Evolutionary conservation across 441 rosid genomes (phyloP).

Genomic region (Dalechampia spathulata): DNA sequence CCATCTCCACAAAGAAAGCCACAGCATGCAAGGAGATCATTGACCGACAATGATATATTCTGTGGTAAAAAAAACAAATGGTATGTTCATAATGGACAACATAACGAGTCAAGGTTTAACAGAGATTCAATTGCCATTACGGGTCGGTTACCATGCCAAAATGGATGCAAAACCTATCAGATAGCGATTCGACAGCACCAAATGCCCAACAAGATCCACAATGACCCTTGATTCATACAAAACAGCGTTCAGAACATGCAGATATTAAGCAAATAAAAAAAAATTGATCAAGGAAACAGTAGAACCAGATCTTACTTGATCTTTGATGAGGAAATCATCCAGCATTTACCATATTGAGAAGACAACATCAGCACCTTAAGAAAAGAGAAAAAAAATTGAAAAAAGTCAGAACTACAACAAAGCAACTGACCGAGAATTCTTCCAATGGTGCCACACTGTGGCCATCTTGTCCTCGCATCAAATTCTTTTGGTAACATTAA

Average conservation of each 20-base stretch:
- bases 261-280: neutral
- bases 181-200: constrained; percentile 87
- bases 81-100: neutral
- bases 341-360: constrained; percentile 20
- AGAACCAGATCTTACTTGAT: constrained; percentile 43
- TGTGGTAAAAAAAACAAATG: constrained; percentile 30
- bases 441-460: constrained; percentile 63
- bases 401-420: constrained; percentile 4
- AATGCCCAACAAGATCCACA: constrained; percentile 99
- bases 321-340: constrained; percentile 30
- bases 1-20: constrained; percentile 91
- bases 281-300: neutral
- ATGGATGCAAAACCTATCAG: constrained; percentile 91
- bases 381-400: neutral
- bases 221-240: constrained; percentile 59
- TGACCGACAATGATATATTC: constrained; percentile 82
- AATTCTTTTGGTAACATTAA: constrained; percentile 58
- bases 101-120: neutral
- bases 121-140: neutral
- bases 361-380: constrained; percentile 23
- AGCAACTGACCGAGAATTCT: constrained; percentile 68
- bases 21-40: constrained; percentile 93
- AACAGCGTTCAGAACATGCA: constrained; percentile 11
- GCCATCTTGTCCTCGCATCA: constrained; percentile 83
- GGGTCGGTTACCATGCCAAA: constrained; percentile 53